Conservation (phyloP, 176 grass and related monocot species). For the Areca catechu region DNA sequence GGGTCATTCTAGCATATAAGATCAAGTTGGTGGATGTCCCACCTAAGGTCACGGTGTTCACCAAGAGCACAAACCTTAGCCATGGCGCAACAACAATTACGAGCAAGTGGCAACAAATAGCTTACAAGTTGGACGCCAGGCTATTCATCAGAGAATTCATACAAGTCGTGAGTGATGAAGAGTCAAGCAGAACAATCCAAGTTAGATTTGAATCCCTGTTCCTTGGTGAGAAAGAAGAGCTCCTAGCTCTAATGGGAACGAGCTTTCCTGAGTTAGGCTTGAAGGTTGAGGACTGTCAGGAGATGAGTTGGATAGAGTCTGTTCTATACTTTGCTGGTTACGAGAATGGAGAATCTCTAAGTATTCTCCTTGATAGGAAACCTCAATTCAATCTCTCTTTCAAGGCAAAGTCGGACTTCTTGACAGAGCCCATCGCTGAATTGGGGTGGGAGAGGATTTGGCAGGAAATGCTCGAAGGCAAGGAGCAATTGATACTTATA, state of each 20-base stretch:
- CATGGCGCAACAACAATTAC: constrained; percentile 6
- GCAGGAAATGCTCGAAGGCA: constrained; percentile 7
- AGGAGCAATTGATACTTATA: neutral
- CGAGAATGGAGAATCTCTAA: too few species aligned
- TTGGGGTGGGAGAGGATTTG: constrained; percentile 28
- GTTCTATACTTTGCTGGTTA: too few species aligned
- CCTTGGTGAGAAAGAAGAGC: too few species aligned
- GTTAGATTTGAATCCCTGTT: constrained; percentile 5
- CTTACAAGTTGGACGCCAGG: constrained; percentile 24
- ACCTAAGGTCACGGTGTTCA: constrained; percentile 18
- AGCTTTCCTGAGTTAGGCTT: too few species aligned
- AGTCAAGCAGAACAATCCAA: constrained; percentile 17
- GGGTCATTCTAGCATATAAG: constrained; percentile 29
- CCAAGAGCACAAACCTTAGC: constrained; percentile 17
- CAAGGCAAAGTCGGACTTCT: constrained; percentile 40
- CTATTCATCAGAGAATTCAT: constrained; percentile 20
- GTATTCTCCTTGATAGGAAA: too few species aligned
- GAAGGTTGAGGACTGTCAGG: too few species aligned
- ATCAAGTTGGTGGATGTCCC: constrained; percentile 28
- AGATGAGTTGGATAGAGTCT: too few species aligned
- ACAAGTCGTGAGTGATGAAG: constrained; percentile 5
- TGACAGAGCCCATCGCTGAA: constrained; percentile 18
- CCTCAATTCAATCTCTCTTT: neutral
- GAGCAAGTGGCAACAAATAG: constrained; percentile 26
- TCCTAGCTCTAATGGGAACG: too few species aligned